phyloP scores from a whole-genome alignment of 1,284 basidiomycete genomes.

The Earliella scabrosa region DNA sequence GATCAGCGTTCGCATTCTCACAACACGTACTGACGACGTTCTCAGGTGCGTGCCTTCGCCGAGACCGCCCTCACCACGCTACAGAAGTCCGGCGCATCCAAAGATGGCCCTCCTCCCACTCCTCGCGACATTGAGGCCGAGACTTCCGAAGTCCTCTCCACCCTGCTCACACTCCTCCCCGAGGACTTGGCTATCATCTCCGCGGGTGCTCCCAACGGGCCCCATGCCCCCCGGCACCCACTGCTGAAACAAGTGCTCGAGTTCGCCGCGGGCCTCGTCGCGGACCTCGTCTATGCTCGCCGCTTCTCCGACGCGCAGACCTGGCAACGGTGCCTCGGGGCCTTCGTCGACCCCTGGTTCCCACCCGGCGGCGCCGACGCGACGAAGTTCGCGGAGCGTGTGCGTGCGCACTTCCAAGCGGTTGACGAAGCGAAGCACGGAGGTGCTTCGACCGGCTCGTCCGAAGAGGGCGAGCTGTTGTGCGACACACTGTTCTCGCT shows the following conservation, averaged over 20 bases:
- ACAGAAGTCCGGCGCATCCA: constrained; percentile 80
- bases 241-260: constrained; percentile 59
- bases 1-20: constrained; percentile 13
- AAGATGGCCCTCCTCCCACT: constrained; percentile 63
- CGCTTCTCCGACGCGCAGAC: constrained; percentile 63
- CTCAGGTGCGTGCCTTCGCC: constrained; percentile 87
- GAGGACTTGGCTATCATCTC: constrained; percentile 48
- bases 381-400: constrained; percentile 60
- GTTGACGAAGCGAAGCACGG: constrained; percentile 75
- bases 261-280: constrained; percentile 76
- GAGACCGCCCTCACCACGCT: constrained; percentile 81
- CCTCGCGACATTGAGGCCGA: constrained; percentile 72
- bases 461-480: constrained; percentile 84
- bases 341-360: constrained; percentile 76
- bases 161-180: constrained; percentile 67
- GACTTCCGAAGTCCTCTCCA: constrained; percentile 55
- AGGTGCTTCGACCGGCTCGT: constrained; percentile 45
- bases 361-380: constrained; percentile 46
- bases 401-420: constrained; percentile 76
- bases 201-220: constrained; percentile 49
- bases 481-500: constrained; percentile 96
- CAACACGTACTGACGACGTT: constrained; percentile 13
- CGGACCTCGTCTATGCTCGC: constrained; percentile 76
- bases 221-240: constrained; percentile 50
- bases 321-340: constrained; percentile 79